Evolutionary conservation across 2,329 filamentous ascomycete species (phyloP).

Genomic region (Dryadomyces quercus-mongolicae): DNA sequence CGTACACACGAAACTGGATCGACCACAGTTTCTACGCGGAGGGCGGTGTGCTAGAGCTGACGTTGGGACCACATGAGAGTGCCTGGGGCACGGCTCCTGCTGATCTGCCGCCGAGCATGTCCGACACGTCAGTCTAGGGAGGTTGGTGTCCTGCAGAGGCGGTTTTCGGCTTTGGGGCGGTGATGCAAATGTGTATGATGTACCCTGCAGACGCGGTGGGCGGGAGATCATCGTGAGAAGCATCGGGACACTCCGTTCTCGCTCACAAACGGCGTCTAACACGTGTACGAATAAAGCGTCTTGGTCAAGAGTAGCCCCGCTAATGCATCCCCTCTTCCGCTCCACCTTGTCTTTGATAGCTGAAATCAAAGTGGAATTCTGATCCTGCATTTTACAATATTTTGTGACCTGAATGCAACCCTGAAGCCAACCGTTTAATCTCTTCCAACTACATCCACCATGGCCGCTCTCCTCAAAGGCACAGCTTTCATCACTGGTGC

Average conservation of each 20-base stretch:
- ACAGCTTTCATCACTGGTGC: conserved; percentile 12
- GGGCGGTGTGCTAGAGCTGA: conserved; percentile 44
- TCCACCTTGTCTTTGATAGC: background rate
- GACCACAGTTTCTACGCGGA: conserved; percentile 44
- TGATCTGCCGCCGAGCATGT: conserved; percentile 12
- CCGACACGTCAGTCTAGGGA: too few relatives aligned
- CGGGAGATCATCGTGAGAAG: too few relatives aligned
- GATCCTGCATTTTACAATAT: background rate
- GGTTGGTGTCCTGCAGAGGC: too few relatives aligned
- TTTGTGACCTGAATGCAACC: background rate
- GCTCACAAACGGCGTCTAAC: too few relatives aligned
- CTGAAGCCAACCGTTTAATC: too few relatives aligned
- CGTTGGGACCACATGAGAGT: conserved; percentile 36
- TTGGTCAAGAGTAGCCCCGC: too few relatives aligned
- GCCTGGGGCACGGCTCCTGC: conserved; percentile 34
- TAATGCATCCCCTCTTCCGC: background rate
- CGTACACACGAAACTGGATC: conserved; percentile 48
- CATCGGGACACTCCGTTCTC: too few relatives aligned
- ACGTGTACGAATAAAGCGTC: too few relatives aligned
- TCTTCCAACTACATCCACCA: background rate
- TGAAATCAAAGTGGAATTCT: background rate
- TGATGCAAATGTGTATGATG: background rate
- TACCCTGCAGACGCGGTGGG: background rate
- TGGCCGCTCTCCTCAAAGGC: conserved; percentile 7
- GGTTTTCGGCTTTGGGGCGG: too few relatives aligned